A percentile compares a stretch with the other conserved stretches of the same genome.
Conservation (phyloP, 257 asterid genomes). For the Ehretia macrophylla region DNA sequence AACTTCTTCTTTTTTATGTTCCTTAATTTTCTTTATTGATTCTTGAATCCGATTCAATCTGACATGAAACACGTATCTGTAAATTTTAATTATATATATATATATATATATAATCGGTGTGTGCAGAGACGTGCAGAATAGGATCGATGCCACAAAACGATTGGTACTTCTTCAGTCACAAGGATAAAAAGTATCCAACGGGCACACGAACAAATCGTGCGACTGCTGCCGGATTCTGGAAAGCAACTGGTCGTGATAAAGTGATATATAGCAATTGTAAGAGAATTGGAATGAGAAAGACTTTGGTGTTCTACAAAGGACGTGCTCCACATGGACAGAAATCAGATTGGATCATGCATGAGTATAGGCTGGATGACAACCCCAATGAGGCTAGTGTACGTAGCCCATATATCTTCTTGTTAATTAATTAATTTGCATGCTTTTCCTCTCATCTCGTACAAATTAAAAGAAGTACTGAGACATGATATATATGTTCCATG, state of each 20-base stretch:
- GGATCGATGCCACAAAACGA: constrained; percentile 88
- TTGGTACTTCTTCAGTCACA: constrained; percentile 95
- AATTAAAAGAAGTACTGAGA: too few species aligned
- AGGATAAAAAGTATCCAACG: constrained; percentile 82
- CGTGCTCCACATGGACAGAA: constrained; percentile 90
- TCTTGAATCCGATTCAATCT: too few species aligned
- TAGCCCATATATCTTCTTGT: background rate
- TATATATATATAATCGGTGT: too few species aligned
- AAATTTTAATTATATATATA: too few species aligned
- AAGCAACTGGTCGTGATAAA: constrained; percentile 90
- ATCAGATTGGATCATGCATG: constrained; percentile 96
- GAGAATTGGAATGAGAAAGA: constrained; percentile 83
- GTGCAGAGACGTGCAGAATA: constrained; percentile 68
- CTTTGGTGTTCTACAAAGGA: constrained; percentile 79
- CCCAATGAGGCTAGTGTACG: constrained; percentile 21
- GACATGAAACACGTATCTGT: too few species aligned
- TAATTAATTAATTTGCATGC: too few species aligned
- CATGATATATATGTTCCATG: too few species aligned
- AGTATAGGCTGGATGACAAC: constrained; percentile 70
- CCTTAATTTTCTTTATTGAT: too few species aligned
- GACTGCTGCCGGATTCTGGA: constrained; percentile 91
- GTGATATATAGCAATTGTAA: constrained; percentile 61
- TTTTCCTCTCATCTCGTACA: too few species aligned
- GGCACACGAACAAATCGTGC: constrained; percentile 91
- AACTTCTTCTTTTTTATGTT: too few species aligned